These are phyloP conservation scores for Calonectria montana DNA, from an alignment of 2,329 filamentous ascomycete genomes.

Conservation along the genomic window DNA sequence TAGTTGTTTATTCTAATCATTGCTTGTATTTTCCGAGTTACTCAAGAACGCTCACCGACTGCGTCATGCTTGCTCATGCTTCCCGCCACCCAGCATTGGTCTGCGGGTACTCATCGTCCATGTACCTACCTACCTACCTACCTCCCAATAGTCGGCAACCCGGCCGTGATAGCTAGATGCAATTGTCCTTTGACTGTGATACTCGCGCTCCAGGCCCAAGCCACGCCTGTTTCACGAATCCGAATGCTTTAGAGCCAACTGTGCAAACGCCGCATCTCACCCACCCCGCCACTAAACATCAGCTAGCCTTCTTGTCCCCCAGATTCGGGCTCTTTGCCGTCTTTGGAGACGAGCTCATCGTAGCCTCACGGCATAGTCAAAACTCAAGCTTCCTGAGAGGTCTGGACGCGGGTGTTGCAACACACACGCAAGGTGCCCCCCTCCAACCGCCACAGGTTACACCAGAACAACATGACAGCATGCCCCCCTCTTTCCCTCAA, in stretches of 20 bases:
- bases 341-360: neutral
- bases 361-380: conserved; percentile 3
- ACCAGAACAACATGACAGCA: conserved; percentile 20
- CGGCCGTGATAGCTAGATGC: neutral
- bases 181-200: neutral
- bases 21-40: neutral
- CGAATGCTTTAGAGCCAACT: neutral
- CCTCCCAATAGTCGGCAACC: neutral
- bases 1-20: neutral
- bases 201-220: neutral
- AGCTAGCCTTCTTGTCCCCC: neutral
- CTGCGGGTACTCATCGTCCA: conserved; percentile 7
- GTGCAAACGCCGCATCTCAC: neutral
- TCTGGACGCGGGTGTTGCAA: conserved; percentile 3
- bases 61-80: conserved; percentile 7
- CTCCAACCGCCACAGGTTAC: conserved; percentile 19
- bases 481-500: conserved; percentile 11
- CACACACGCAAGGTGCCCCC: neutral
- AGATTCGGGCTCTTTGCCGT: neutral
- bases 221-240: conserved; percentile 1
- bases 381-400: conserved; percentile 10
- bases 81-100: conserved; percentile 1
- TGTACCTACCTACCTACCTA: neutral
- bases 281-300: neutral
- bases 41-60: neutral